phyloP scores from a whole-genome alignment of 805 yeast species.

The Lachancea kluyveri region DNA sequence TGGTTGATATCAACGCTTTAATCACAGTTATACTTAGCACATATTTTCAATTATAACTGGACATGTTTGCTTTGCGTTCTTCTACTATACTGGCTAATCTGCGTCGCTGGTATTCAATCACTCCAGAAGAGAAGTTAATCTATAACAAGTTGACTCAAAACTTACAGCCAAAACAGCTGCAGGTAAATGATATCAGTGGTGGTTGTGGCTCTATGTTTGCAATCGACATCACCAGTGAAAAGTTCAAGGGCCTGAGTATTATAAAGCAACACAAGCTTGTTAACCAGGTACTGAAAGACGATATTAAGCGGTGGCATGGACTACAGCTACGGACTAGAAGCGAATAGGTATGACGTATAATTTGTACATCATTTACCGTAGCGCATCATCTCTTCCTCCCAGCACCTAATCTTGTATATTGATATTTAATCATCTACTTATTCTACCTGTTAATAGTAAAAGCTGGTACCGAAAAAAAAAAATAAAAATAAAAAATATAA shows the following conservation, averaged over 20 bases:
- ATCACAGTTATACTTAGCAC: too few species aligned
- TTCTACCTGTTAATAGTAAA: too few species aligned
- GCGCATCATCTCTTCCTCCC: too few species aligned
- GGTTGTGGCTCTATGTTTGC: slow-evolving; percentile 99
- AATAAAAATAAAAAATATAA: too few species aligned
- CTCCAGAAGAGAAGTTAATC: slow-evolving; percentile 52
- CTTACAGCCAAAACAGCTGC: slow-evolving; percentile 55
- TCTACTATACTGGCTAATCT: too few species aligned
- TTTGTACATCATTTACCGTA: too few species aligned
- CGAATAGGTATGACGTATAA: slow-evolving; percentile 23
- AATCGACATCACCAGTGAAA: slow-evolving; percentile 62
- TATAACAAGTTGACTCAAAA: slow-evolving; percentile 46
- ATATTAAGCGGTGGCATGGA: slow-evolving; percentile 92
- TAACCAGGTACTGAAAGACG: slow-evolving; percentile 73
- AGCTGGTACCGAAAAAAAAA: too few species aligned
- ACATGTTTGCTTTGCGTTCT: too few species aligned
- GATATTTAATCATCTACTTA: too few species aligned
- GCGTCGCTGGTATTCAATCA: slow-evolving; percentile 16
- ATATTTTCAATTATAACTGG: too few species aligned
- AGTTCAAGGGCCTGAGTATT: slow-evolving; percentile 76
- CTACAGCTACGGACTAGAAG: slow-evolving; percentile 73
- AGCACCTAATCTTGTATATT: too few species aligned
- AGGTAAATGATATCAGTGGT: slow-evolving; percentile 80
- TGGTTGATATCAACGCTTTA: too few species aligned
- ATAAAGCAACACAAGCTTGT: slow-evolving; percentile 91